Base-by-base conservation (phyloP, 2,329 filamentous ascomycete genomes). In the Albifimbria verrucaria region DNA sequence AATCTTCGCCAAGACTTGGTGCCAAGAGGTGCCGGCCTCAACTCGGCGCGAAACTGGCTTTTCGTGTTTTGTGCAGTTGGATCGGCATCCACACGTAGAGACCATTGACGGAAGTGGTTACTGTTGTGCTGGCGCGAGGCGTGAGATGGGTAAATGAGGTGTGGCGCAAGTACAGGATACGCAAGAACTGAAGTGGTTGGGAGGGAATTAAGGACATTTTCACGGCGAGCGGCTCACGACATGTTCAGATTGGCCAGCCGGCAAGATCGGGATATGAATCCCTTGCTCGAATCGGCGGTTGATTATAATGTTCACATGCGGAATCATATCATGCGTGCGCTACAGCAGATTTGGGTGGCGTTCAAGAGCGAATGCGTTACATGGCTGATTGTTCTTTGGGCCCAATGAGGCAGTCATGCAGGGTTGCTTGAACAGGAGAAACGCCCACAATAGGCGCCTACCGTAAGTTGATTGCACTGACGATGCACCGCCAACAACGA, bases 21-120 rank as follows among this genome's bases (percentile, higher is more conserved):
- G 44, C 25, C 44, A 36, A 48, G 44, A 45, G 28, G 39, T 39
- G 21, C 45, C 22, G 45, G 51, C 49, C 20, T 46, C 49, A 47
- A 47, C 26, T 47, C 44, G 44, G 44, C 44, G 21, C 26, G 44
- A 47, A 47, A 39, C 32, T 39, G 32, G 32, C 32, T 39, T 39
- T 39, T 17, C 32, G 32, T 12, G 32, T 39, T 39, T n/a, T 39
- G 32, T 39, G 32, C 32, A 39, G 32, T 39, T 39, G 18, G 32
- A 39, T 39, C 32, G 32, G 32, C 32, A 15, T 12, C 32, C 32
- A 39, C 18, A n/a, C n/a, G n/a, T n/a, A n/a, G n/a, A n/a, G 32
- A 39, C 12, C 15, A 39, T 17, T n/a, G 32, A n/a, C 15, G 18
- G 12, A 15, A 39, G 4, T 39, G 32, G 18, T n/a, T n/a, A 17